These are phyloP conservation scores for Naganishia sp. DNA, from an alignment of 1,284 basidiomycete species.

Conservation along the genomic window DNA sequence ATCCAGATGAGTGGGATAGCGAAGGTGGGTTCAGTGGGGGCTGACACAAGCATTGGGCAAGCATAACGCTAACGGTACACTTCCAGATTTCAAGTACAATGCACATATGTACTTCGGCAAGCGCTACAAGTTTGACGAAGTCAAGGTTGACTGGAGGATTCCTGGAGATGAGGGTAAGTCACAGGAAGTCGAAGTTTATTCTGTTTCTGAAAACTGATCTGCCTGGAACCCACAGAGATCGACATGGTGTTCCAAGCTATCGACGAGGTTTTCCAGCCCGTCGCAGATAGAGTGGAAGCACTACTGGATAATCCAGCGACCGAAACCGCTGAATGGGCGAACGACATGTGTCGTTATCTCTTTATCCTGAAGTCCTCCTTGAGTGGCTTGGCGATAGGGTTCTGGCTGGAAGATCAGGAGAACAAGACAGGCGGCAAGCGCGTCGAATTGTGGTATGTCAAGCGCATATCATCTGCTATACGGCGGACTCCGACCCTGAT, in stretches of 20 bases:
- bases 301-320: slow-evolving; percentile 62
- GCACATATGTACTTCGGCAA: slow-evolving; percentile 83
- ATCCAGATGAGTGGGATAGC: slow-evolving; percentile 76
- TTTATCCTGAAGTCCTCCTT: slow-evolving; percentile 45
- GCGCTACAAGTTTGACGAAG: slow-evolving; percentile 75
- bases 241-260: slow-evolving; percentile 78
- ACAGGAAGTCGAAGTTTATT: too few relatives aligned
- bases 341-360: slow-evolving; percentile 87
- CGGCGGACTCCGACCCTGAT: not conserved
- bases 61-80: slow-evolving; percentile 1
- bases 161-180: slow-evolving; percentile 55
- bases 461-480: not conserved
- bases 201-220: not conserved
- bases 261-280: slow-evolving; percentile 67
- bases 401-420: slow-evolving; percentile 45
- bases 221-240: slow-evolving; percentile 60
- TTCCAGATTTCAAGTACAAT: slow-evolving; percentile 67
- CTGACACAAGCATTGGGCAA: slow-evolving; percentile 10
- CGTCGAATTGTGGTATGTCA: slow-evolving; percentile 15
- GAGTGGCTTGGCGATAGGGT: slow-evolving; percentile 44
- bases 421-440: slow-evolving; percentile 45
- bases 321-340: slow-evolving; percentile 68
- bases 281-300: slow-evolving; percentile 67
- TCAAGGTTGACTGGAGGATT: slow-evolving; percentile 83
- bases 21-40: slow-evolving; percentile 58